phyloP scores from a whole-genome alignment of 2,329 filamentous ascomycete genomes.

The Capronia epimyces region DNA sequence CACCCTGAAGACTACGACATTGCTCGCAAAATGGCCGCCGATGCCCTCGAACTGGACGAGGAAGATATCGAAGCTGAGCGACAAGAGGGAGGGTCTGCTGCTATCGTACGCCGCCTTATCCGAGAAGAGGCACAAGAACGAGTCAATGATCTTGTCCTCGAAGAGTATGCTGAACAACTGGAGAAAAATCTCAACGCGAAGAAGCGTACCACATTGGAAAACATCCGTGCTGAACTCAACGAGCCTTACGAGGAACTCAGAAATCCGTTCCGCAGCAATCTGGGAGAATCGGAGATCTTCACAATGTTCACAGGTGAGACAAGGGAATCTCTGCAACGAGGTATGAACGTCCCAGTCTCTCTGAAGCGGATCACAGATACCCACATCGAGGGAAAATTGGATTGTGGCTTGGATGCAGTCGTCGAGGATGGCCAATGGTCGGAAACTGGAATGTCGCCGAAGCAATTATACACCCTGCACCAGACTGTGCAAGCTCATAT shows the following conservation, averaged over 20 bases:
- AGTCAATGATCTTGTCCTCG: conserved; percentile 90
- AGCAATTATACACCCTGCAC: conserved; percentile 67
- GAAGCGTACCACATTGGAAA: conserved; percentile 92
- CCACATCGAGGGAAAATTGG: conserved; percentile 86
- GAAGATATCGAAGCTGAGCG: conserved; percentile 95
- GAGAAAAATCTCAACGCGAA: conserved; percentile 88
- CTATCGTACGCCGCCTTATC: conserved; percentile 91
- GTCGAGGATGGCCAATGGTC: conserved; percentile 79
- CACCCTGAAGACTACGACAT: conserved; percentile 98
- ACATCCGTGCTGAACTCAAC: conserved; percentile 87
- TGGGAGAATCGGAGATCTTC: conserved; percentile 75
- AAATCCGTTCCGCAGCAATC: conserved; percentile 61
- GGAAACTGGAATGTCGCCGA: conserved; percentile 60
- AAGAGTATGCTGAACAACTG: conserved; percentile 94
- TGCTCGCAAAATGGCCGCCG: conserved; percentile 95
- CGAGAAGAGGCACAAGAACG: conserved; percentile 89
- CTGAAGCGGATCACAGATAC: conserved; percentile 76
- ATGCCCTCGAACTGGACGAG: conserved; percentile 92
- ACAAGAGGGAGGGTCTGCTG: conserved; percentile 81
- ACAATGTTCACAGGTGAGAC: conserved; percentile 97
- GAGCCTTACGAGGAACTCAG: conserved; percentile 91
- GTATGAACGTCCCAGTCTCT: conserved; percentile 88
- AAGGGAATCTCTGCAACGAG: conserved; percentile 70
- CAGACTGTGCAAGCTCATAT: conserved; percentile 88
- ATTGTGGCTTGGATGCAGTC: conserved; percentile 88